phyloP scores from a whole-genome alignment of 495 filamentous ascomycete genomes.

The Podospora appendiculata region DNA sequence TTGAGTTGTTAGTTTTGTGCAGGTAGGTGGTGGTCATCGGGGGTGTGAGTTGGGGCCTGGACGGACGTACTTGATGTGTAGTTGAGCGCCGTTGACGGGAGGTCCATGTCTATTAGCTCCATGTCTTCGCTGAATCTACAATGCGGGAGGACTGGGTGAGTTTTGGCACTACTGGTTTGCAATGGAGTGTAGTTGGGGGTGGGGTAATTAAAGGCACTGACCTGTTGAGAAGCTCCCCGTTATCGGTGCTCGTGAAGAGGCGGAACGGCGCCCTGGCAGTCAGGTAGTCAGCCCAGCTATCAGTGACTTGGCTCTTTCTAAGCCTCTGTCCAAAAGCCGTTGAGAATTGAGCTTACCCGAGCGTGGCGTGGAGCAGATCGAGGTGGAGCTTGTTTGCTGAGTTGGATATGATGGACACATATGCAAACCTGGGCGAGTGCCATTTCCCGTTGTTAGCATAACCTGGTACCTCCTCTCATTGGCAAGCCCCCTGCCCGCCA shows the following conservation, averaged over 20 bases:
- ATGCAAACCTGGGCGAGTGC: background rate
- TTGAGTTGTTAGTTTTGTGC: background rate
- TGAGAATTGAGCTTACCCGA: background rate
- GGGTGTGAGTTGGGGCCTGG: too few species aligned
- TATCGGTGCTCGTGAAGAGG: constrained; percentile 21
- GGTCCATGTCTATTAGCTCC: constrained; percentile 8
- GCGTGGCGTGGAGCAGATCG: constrained; percentile 4
- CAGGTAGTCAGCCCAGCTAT: too few species aligned
- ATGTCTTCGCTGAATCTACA: constrained; percentile 25
- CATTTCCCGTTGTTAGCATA: too few species aligned
- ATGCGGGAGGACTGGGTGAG: constrained; percentile 11
- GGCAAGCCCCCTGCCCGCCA: too few species aligned
- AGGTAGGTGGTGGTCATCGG: background rate
- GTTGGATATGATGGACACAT: constrained; percentile 6
- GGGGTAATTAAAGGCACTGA: background rate
- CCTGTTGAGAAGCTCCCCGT: constrained; percentile 1
- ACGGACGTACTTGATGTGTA: background rate
- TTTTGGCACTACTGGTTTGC: background rate
- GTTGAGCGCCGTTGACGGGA: background rate
- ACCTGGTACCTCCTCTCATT: too few species aligned
- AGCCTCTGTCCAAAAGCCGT: too few species aligned
- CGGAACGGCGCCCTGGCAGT: constrained; percentile 19
- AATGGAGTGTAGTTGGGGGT: background rate
- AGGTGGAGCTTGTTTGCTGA: constrained; percentile 5
- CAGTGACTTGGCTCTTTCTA: too few species aligned